Evolutionary conservation across 2,329 filamentous ascomycete genomes (phyloP).

Genomic region (Sporothrix inflata): DNA sequence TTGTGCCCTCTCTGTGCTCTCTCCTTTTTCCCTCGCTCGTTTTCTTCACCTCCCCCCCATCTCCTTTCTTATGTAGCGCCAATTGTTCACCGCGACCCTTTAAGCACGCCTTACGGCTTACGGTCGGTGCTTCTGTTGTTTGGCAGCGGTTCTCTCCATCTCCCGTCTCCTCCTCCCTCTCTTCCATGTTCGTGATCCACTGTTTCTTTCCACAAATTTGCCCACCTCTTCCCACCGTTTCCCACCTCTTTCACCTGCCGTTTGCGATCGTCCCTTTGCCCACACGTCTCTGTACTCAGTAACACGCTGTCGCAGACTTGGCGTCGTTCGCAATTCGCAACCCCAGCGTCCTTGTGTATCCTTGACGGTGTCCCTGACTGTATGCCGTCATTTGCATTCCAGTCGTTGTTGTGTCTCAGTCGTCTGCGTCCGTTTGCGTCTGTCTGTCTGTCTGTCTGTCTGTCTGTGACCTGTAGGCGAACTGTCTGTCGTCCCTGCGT

Average conservation of each 20-base stretch:
- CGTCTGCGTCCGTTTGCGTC: neutral
- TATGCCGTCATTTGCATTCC: neutral
- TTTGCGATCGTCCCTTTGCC: neutral
- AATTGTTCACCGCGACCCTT: neutral
- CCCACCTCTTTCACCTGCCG: neutral
- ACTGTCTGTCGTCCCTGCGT: neutral
- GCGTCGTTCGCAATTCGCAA: neutral
- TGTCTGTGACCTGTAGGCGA: too few relatives aligned
- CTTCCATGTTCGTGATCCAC: neutral
- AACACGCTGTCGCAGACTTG: neutral
- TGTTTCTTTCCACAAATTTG: neutral
- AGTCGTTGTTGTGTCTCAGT: neutral
- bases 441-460: neutral
- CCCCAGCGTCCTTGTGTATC: too few relatives aligned
- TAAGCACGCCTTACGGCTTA: too few relatives aligned
- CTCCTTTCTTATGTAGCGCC: neutral
- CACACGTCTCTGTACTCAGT: neutral
- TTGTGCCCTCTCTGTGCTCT: neutral
- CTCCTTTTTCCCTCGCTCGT: neutral
- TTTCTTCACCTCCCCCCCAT: too few relatives aligned
- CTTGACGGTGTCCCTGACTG: too few relatives aligned
- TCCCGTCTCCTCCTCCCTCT: neutral
- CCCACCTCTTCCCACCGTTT: neutral
- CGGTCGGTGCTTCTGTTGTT: too few relatives aligned
- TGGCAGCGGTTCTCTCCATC: too few relatives aligned